These are phyloP conservation scores for Phyllosticta citribraziliensis DNA, from an alignment of 2,329 filamentous ascomycete genomes.

Conservation along the genomic window DNA sequence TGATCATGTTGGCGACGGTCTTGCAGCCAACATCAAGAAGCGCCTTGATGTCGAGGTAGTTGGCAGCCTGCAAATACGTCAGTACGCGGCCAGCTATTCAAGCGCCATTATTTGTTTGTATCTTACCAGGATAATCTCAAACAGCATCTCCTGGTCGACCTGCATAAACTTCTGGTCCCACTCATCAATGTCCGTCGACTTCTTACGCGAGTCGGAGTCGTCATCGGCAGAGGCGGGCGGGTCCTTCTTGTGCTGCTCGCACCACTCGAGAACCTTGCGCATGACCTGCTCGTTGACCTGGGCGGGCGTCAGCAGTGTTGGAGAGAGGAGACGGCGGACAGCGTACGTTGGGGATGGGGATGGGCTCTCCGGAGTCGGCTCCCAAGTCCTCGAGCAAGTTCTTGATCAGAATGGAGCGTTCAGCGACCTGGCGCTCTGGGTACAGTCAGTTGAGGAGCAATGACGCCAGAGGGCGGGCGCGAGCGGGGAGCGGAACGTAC, in stretches of 20 bases:
- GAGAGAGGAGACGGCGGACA: neutral
- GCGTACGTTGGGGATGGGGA: slow-evolving; percentile 71
- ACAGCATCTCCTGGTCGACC: slow-evolving; percentile 98
- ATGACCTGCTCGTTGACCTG: slow-evolving; percentile 85
- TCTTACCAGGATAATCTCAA: slow-evolving; percentile 91
- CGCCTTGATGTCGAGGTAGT: slow-evolving; percentile 98
- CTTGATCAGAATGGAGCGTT: slow-evolving; percentile 92
- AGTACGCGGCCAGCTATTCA: neutral
- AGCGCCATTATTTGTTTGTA: neutral
- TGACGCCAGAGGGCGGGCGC: neutral
- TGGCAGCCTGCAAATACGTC: slow-evolving; percentile 58
- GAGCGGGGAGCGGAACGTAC: slow-evolving; percentile 16
- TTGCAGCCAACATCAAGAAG: slow-evolving; percentile 98
- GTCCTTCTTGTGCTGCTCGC: slow-evolving; percentile 86
- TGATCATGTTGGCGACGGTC: slow-evolving; percentile 99
- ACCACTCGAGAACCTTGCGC: slow-evolving; percentile 97
- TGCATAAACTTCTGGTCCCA: slow-evolving; percentile 99
- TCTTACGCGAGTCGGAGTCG: slow-evolving; percentile 88
- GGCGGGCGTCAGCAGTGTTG: slow-evolving; percentile 18
- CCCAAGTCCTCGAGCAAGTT: slow-evolving; percentile 95
- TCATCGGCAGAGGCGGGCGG: slow-evolving; percentile 75
- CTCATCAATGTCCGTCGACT: slow-evolving; percentile 97
- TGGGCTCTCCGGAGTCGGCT: slow-evolving; percentile 52
- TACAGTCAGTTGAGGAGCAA: neutral
- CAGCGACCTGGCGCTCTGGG: slow-evolving; percentile 67